Base-by-base conservation (phyloP, 768 basidiomycete genomes). In the Floccularia luteovirens region DNA sequence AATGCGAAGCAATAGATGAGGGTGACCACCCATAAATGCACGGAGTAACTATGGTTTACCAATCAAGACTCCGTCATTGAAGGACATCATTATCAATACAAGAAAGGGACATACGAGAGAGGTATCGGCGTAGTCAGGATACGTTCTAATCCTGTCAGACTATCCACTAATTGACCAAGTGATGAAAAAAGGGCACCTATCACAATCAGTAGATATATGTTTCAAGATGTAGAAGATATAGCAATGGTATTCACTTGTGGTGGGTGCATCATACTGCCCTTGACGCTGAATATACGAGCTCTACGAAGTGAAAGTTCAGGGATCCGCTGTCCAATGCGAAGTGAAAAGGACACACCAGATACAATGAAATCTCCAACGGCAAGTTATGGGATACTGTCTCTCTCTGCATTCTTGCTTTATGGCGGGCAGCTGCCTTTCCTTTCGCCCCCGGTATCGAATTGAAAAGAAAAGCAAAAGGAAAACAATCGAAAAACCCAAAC, bases 111-210 rank as follows among this genome's bases (percentile, higher is more conserved):
- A 71, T 31, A 83, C 73, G 81, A 84, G 59, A 82, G 84, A 7
- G 82, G 84, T 32, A 87, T 82, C 2, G 83, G 82, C 1, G 82
- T 82, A 0, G 82, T 85, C 3, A 87, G 64, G 45, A 85, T 82
- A 30, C 84, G 64, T 50, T 87, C 83, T 1, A 86, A 62, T 3
- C 79, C 78, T 8, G 82, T 83, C 35, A 86, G 60, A 21, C 75
- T 70, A 41, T 84, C 80, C 3, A 79, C 75, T 16, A 83, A 67
- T 43, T 69, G 66, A 47, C 67, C 73, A 6, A 84, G 54, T 3
- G 77, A 53, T 2, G 45, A 52, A 0, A 79, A 39, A 12, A 85
- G 61, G 10, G 53, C 54, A 47, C 65, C 79, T 81, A 44, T 11
- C 43, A 3, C 16, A 28, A 33, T 27, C 74, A 7, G 30, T 34